These are phyloP conservation scores for Pachyrhizus erosus DNA, from an alignment of 306 rosid species.

Conservation along the genomic window DNA sequence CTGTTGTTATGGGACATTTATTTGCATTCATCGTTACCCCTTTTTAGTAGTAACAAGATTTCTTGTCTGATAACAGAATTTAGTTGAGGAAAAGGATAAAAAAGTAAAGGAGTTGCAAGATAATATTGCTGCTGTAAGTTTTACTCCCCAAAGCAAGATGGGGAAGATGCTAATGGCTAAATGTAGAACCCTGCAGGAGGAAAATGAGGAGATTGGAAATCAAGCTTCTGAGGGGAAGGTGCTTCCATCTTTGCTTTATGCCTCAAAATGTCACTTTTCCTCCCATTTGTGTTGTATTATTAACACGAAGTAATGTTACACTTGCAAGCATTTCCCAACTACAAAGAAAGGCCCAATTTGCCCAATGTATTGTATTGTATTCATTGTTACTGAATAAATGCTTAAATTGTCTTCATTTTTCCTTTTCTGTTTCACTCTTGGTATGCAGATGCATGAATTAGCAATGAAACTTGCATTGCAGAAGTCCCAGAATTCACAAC, in stretches of 20 bases:
- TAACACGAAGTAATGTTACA: constrained; percentile 10
- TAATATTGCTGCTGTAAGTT: constrained; percentile 77
- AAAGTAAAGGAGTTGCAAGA: constrained; percentile 91
- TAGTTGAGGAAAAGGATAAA: constrained; percentile 95
- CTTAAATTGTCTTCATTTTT: constrained; percentile 23
- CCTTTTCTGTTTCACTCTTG: not conserved
- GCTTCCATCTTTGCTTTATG: not conserved
- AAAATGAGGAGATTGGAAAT: constrained; percentile 97
- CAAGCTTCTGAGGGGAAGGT: constrained; percentile 99
- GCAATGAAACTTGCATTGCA: constrained; percentile 82
- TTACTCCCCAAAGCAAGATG: constrained; percentile 96
- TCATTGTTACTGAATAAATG: constrained; percentile 20
- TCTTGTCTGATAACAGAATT: constrained; percentile 57
- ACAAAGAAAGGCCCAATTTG: too few species aligned
- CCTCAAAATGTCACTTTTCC: not conserved
- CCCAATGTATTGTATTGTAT: constrained; percentile 15
- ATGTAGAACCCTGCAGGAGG: constrained; percentile 96
- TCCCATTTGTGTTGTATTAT: not conserved
- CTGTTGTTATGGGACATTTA: not conserved
- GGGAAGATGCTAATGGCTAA: constrained; percentile 98
- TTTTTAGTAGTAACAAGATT: constrained; percentile 31
- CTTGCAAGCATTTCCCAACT: not conserved
- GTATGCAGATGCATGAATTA: constrained; percentile 82
- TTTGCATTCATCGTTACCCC: not conserved
- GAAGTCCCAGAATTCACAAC: constrained; percentile 82